Percentiles rank a stretch among this genome's conserved stretches.
phyloP scores from a whole-genome alignment of 2,329 filamentous ascomycete genomes.

The Aureobasidium sp. region DNA sequence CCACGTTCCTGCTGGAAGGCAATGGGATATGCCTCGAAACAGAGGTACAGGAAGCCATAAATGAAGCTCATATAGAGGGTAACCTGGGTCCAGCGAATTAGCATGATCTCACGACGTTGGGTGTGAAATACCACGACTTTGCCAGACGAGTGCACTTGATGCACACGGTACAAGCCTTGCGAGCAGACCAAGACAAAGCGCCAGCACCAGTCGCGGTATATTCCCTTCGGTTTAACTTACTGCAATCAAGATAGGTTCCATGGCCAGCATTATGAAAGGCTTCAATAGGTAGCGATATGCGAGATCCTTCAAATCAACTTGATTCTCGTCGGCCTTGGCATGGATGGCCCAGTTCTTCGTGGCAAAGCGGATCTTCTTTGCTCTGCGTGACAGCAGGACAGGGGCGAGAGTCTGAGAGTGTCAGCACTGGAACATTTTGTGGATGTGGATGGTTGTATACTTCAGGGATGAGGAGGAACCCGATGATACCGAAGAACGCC shows the following conservation, averaged over 20 bases:
- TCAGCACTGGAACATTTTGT: background rate
- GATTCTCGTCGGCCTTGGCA: conserved; percentile 61
- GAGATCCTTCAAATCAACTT: conserved; percentile 51
- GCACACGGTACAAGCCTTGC: background rate
- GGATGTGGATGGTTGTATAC: conserved; percentile 20
- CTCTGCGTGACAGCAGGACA: conserved; percentile 53
- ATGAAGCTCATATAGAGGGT: conserved; percentile 31
- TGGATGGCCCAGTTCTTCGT: conserved; percentile 63
- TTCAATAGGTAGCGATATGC: conserved; percentile 19
- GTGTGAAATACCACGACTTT: too few relatives aligned
- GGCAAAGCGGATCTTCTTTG: conserved; percentile 50
- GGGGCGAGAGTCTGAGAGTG: conserved; percentile 43
- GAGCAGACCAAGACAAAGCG: background rate
- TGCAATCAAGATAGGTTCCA: conserved; percentile 40
- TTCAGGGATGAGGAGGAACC: conserved; percentile 44
- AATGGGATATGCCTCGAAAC: conserved; percentile 25
- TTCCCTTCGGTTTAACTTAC: background rate
- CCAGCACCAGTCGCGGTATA: too few relatives aligned
- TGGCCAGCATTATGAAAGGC: conserved; percentile 33
- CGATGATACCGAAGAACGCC: conserved; percentile 34
- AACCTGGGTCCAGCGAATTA: conserved; percentile 17
- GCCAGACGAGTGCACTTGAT: too few relatives aligned
- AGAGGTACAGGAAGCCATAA: conserved; percentile 23
- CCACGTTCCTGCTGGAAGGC: conserved; percentile 21
- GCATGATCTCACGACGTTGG: background rate